phyloP scores from a whole-genome alignment of 2,329 filamentous ascomycete species.

The Botrytis tulipae region DNA sequence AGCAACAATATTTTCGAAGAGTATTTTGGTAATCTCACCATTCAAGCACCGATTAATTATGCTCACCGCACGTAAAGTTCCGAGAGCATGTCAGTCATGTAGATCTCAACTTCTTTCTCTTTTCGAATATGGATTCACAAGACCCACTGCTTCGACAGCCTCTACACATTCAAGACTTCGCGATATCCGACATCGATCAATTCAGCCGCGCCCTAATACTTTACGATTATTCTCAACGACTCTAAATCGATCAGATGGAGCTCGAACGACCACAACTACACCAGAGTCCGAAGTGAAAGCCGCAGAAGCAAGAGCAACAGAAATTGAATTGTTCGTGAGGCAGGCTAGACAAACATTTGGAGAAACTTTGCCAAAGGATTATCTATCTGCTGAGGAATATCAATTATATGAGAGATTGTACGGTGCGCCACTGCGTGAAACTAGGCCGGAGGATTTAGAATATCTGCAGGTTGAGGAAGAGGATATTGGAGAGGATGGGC shows the following conservation, averaged over 20 bases:
- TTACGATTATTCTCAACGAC: slow-evolving; percentile 30
- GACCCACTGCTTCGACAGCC: slow-evolving; percentile 19
- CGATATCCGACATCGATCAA: slow-evolving; percentile 22
- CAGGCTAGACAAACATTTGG: slow-evolving; percentile 73
- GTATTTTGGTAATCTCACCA: not conserved
- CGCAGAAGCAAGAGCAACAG: slow-evolving; percentile 26
- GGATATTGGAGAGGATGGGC: slow-evolving; percentile 51
- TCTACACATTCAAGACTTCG: slow-evolving; percentile 16
- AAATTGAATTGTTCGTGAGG: slow-evolving; percentile 64
- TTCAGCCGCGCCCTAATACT: slow-evolving; percentile 21
- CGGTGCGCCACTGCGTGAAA: slow-evolving; percentile 67
- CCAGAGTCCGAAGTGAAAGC: not conserved
- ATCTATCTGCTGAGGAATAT: slow-evolving; percentile 69
- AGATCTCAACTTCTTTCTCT: slow-evolving; percentile 38
- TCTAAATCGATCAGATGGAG: slow-evolving; percentile 21
- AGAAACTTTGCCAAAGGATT: slow-evolving; percentile 69
- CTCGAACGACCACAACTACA: not conserved
- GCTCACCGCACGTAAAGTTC: slow-evolving; percentile 35
- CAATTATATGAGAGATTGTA: slow-evolving; percentile 77
- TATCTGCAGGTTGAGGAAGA: slow-evolving; percentile 37
- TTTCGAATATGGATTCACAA: slow-evolving; percentile 39
- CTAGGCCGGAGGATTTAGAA: slow-evolving; percentile 57
- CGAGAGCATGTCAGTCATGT: slow-evolving; percentile 39
- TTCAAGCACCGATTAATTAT: slow-evolving; percentile 24
- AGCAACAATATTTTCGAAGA: not conserved